Percentiles rank a stretch among this genome's conserved stretches.
Evolutionary conservation across 345 rosid genomes (phyloP).

Genomic region (Sapria himalayana): DNA sequence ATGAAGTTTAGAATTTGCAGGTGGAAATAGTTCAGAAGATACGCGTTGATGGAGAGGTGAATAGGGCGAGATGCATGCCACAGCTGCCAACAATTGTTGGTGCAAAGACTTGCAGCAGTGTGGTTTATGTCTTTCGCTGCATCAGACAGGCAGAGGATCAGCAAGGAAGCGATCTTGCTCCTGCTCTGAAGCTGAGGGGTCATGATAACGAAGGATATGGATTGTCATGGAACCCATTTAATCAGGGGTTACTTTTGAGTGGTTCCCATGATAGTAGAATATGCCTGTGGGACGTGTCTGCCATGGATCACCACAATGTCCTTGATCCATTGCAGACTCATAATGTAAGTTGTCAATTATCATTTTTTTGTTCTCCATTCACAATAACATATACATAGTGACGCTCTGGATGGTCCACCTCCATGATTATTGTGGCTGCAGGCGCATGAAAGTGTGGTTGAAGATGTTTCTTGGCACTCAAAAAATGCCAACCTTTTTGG

Average conservation of each 20-base stretch:
- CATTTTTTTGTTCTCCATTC: not conserved
- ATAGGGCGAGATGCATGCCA: slow-evolving; percentile 80
- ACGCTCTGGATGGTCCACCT: no score
- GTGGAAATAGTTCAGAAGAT: slow-evolving; percentile 64
- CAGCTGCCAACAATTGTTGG: slow-evolving; percentile 50
- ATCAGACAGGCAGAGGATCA: slow-evolving; percentile 28
- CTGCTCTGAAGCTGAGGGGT: slow-evolving; percentile 72
- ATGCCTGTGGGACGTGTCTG: slow-evolving; percentile 78
- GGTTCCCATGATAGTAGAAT: slow-evolving; percentile 73
- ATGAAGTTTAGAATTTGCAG: no score
- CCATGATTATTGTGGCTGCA: slow-evolving; percentile 12
- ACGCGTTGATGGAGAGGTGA: slow-evolving; percentile 81
- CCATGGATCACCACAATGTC: slow-evolving; percentile 30
- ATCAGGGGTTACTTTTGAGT: slow-evolving; percentile 69
- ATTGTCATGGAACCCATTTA: slow-evolving; percentile 74
- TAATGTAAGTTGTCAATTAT: slow-evolving; percentile 25
- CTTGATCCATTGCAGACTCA: slow-evolving; percentile 43
- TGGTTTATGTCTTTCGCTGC: slow-evolving; percentile 62
- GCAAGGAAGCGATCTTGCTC: slow-evolving; percentile 30
- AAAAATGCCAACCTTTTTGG: slow-evolving; percentile 69
- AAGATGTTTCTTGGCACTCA: slow-evolving; percentile 83
- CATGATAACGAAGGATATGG: slow-evolving; percentile 92
- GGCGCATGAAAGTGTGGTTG: slow-evolving; percentile 67
- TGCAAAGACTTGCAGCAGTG: slow-evolving; percentile 64
- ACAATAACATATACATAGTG: no score